Evolutionary conservation across 768 basidiomycete genomes (phyloP).

Genomic region (Hygrocybe punicea): DNA sequence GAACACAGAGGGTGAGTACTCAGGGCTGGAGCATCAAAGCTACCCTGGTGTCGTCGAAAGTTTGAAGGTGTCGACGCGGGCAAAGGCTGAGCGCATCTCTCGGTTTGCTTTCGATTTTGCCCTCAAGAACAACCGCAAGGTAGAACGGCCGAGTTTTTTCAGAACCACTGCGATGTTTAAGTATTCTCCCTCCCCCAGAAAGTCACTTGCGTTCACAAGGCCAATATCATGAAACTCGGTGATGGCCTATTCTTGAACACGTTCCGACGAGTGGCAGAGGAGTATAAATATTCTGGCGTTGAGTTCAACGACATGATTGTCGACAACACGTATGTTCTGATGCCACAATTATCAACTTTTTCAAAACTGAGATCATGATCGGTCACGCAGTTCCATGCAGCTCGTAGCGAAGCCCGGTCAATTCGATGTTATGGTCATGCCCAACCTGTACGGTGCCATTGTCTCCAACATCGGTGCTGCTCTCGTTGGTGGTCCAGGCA

Average conservation of each 20-base stretch:
- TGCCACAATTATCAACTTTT: neutral
- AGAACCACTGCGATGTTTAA: neutral
- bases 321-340: constrained; percentile 82
- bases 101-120: constrained; percentile 99
- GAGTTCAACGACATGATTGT: constrained; percentile 98
- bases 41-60: constrained; percentile 98
- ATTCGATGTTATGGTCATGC: constrained; percentile 99
- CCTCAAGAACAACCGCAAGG: constrained; percentile 97
- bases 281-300: constrained; percentile 91
- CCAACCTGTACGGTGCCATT: constrained; percentile 94
- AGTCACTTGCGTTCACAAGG: constrained; percentile 99
- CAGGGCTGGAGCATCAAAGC: constrained; percentile 95
- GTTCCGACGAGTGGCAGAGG: constrained; percentile 93
- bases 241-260: constrained; percentile 99
- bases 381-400: constrained; percentile 83
- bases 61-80: constrained; percentile 93
- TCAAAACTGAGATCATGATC: constrained; percentile 1
- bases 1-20: constrained; percentile 99
- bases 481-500: constrained; percentile 95
- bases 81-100: constrained; percentile 93
- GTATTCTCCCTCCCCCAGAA: constrained; percentile 52
- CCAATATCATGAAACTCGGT: constrained; percentile 99
- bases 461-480: constrained; percentile 98
- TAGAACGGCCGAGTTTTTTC: constrained; percentile 18
- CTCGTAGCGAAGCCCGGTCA: constrained; percentile 93